phyloP scores from a whole-genome alignment of 2,329 filamentous ascomycete species.

The Sclerotiophoma versabilis region DNA sequence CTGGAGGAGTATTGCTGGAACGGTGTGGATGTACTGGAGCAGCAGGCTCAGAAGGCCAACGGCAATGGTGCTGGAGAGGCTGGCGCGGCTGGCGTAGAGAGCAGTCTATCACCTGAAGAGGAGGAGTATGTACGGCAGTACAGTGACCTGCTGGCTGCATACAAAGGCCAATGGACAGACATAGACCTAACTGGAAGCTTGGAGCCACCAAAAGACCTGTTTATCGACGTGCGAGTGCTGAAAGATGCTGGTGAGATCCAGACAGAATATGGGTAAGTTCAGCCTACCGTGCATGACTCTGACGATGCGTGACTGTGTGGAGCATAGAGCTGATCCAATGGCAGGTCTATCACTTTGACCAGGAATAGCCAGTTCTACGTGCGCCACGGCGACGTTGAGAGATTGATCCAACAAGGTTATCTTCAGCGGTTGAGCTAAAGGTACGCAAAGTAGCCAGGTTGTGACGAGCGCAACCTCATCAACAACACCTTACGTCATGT shows the following conservation, averaged over 20 bases:
- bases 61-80: constrained; percentile 53
- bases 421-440: constrained; percentile 83
- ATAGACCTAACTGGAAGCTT: constrained; percentile 93
- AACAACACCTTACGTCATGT: not conserved
- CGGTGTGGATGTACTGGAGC: constrained; percentile 81
- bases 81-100: constrained; percentile 61
- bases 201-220: constrained; percentile 92
- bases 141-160: constrained; percentile 88
- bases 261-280: constrained; percentile 91
- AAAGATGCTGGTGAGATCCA: constrained; percentile 99
- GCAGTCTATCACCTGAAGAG: constrained; percentile 90
- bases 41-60: constrained; percentile 49
- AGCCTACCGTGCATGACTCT: not conserved
- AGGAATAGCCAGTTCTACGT: constrained; percentile 99
- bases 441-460: not conserved
- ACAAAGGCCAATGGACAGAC: constrained; percentile 98
- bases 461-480: not conserved
- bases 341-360: constrained; percentile 89
- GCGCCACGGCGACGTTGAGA: constrained; percentile 91
- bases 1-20: constrained; percentile 94
- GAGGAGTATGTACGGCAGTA: constrained; percentile 96
- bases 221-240: constrained; percentile 94
- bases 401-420: constrained; percentile 92
- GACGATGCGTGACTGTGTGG: not conserved
- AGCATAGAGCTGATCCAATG: not conserved